Conservation (phyloP, 2,329 filamentous ascomycete genomes). For the Aspergillus brasiliensis region DNA sequence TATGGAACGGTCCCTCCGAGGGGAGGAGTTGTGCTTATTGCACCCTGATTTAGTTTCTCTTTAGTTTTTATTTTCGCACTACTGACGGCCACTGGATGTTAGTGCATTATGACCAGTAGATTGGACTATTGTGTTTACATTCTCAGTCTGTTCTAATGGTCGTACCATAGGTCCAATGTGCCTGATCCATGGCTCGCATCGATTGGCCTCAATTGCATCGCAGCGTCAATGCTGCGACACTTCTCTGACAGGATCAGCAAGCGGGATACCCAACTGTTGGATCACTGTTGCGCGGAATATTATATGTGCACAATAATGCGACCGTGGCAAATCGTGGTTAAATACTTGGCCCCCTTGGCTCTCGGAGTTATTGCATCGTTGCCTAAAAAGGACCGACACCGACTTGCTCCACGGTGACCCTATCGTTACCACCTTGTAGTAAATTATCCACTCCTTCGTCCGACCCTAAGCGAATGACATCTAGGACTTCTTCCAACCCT, state of each 20-base stretch:
- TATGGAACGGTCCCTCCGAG: neutral
- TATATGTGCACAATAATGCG: neutral
- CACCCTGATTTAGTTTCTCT: neutral
- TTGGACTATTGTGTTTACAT: neutral
- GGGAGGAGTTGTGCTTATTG: neutral
- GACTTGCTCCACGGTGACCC: neutral
- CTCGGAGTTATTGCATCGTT: slow-evolving; percentile 1
- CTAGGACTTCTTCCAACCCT: neutral
- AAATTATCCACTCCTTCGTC: neutral
- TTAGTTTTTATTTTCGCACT: too few relatives aligned
- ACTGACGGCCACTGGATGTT: neutral
- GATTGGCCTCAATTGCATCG: slow-evolving; percentile 3
- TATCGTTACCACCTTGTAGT: neutral
- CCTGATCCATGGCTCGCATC: slow-evolving; percentile 5
- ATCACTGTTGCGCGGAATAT: neutral
- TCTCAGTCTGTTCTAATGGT: neutral
- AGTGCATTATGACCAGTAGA: neutral
- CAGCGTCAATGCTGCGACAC: slow-evolving; percentile 12
- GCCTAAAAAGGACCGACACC: slow-evolving; percentile 2
- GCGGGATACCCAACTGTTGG: slow-evolving; percentile 3
- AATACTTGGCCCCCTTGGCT: slow-evolving; percentile 10
- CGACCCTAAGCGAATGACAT: neutral
- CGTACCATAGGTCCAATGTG: neutral
- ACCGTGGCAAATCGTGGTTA: slow-evolving; percentile 10
- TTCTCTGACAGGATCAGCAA: slow-evolving; percentile 22